Percentiles rank a stretch among this genome's conserved stretches.
Evolutionary conservation across 257 asterid genomes (phyloP).

Genomic region (Nicotiana tomentosiformis): DNA sequence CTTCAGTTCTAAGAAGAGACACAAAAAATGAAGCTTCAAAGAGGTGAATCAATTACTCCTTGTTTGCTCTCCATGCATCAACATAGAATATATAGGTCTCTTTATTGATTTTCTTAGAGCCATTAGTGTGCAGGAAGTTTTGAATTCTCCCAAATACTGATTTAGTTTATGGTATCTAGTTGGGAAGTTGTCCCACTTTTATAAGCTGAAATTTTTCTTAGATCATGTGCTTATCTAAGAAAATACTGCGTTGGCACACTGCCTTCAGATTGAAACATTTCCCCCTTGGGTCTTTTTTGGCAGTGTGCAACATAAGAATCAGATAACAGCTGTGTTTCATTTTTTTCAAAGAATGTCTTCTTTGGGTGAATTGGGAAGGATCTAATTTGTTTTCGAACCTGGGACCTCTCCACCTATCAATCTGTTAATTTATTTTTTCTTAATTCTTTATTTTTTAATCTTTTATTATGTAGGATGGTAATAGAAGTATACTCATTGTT

Average conservation of each 20-base stretch:
- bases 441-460: neutral
- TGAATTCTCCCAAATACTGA: neutral
- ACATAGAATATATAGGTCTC: neutral
- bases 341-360: neutral
- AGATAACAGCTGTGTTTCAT: neutral
- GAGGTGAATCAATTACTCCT: neutral
- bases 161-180: neutral
- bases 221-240: neutral
- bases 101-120: neutral
- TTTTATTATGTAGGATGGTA: neutral
- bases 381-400: neutral
- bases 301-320: neutral
- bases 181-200: neutral
- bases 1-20: slow-evolving; percentile 67
- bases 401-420: neutral
- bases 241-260: neutral
- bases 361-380: neutral
- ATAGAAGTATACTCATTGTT: neutral
- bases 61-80: neutral
- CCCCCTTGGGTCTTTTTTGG: neutral
- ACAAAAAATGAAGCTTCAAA: slow-evolving; percentile 40
- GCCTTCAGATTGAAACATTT: neutral
- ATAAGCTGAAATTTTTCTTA: neutral
- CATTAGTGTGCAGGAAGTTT: neutral
- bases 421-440: neutral